Evolutionary conservation across 805 yeast genomes (phyloP).

Genomic region (Brettanomyces anomalus): DNA sequence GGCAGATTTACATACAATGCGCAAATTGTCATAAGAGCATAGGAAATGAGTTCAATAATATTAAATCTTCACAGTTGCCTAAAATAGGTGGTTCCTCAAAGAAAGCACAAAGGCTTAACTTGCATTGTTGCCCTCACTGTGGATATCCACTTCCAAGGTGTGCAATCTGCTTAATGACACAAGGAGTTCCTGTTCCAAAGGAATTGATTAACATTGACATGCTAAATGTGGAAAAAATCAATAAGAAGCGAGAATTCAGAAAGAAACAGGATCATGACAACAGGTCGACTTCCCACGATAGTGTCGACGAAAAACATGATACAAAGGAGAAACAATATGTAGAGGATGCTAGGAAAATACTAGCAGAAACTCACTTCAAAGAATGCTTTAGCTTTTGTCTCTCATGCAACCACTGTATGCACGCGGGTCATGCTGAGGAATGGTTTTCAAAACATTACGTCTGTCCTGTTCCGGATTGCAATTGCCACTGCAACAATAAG

Average conservation of each 20-base stretch:
- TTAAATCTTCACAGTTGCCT: not conserved
- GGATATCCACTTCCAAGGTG: constrained; percentile 84
- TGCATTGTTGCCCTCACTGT: constrained; percentile 64
- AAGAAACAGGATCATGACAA: not conserved
- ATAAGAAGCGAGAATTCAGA: not conserved
- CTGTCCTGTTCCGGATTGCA: constrained; percentile 93
- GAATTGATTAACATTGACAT: constrained; percentile 24
- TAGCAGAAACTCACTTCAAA: constrained; percentile 39
- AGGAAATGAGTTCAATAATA: constrained; percentile 24
- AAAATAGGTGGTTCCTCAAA: not conserved
- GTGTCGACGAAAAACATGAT: not conserved
- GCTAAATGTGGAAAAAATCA: not conserved
- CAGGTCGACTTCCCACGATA: not conserved
- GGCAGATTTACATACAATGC: constrained; percentile 79
- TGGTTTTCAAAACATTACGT: constrained; percentile 86
- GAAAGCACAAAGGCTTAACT: constrained; percentile 8
- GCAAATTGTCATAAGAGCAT: constrained; percentile 71
- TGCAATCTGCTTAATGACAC: constrained; percentile 74
- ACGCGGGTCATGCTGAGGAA: constrained; percentile 90
- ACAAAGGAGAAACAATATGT: not conserved
- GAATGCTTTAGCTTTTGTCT: constrained; percentile 91
- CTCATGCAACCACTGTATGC: constrained; percentile 89
- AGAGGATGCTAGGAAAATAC: constrained; percentile 4
- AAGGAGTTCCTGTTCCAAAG: constrained; percentile 57
- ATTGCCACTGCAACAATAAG: constrained; percentile 64